Evolutionary conservation across 1,284 basidiomycete genomes (phyloP).

Genomic region (Volvariella volvacea): DNA sequence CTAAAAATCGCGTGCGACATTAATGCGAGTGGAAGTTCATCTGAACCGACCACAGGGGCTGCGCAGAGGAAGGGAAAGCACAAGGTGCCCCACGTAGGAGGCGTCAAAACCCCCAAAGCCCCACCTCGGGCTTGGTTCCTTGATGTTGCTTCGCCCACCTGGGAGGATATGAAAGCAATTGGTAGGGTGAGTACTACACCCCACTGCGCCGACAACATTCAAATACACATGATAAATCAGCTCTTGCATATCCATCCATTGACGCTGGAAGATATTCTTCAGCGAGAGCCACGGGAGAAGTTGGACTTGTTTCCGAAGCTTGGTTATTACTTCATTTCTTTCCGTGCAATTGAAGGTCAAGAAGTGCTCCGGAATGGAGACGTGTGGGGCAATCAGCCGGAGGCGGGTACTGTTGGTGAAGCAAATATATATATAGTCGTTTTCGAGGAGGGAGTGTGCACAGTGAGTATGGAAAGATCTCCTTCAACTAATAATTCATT

Average conservation of each 20-base stretch:
- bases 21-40: neutral
- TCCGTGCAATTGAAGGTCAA: slow-evolving; percentile 73
- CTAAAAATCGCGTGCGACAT: neutral
- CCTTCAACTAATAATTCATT: slow-evolving; percentile 1
- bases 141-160: slow-evolving; percentile 85
- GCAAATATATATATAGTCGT: slow-evolving; percentile 88
- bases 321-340: slow-evolving; percentile 91
- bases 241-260: slow-evolving; percentile 87
- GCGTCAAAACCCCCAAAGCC: slow-evolving; percentile 13
- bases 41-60: neutral
- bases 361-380: slow-evolving; percentile 19
- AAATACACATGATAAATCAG: slow-evolving; percentile 28
- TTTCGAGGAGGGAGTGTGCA: slow-evolving; percentile 85
- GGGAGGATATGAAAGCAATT: slow-evolving; percentile 85
- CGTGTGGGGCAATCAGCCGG: slow-evolving; percentile 14
- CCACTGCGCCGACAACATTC: slow-evolving; percentile 1
- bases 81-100: neutral
- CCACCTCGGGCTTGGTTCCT: slow-evolving; percentile 79
- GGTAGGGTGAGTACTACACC: slow-evolving; percentile 54
- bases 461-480: slow-evolving; percentile 44
- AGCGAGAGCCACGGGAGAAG: slow-evolving; percentile 92
- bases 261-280: slow-evolving; percentile 94
- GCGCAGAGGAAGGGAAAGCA: slow-evolving; percentile 3
- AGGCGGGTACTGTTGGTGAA: slow-evolving; percentile 60
- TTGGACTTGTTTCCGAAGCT: slow-evolving; percentile 84